Evolutionary conservation across 176 grass and related monocot species (phyloP), one percentile per base, ranked within the genome.

Genomic region (Melocanna baccifera): DNA sequence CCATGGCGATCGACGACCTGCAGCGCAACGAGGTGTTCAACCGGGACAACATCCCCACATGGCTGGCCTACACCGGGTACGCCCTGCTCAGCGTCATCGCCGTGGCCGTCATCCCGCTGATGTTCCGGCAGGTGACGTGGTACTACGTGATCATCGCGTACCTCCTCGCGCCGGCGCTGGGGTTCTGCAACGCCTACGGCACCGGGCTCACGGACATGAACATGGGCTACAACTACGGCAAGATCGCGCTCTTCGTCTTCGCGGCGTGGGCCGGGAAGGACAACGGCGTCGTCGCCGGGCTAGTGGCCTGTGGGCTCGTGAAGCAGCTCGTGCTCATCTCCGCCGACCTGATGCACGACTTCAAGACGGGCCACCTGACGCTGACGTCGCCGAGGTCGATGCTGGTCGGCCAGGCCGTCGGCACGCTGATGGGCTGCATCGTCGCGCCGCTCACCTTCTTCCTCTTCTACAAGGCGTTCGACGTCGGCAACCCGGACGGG

Each of bases 201-300:
- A 86, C 93, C 0, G 96, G 96, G 2, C 91, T 99, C 1, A 99
- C 96, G 0, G 96, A 99, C 85, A 92, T 92, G 88, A 99, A 99
- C 88, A 96, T 99, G 96, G 93, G 87, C 0, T 99, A 99, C 84
- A 99, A 96, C 87, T 99, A 99, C 59, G 96, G 96, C 75, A 99
- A 99, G 81, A 88, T 99, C 41, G 86, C 89, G 15, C 93, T 99
- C 9, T 99, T 99, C 75, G 78, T 99, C 43, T 71, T 99, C 20
- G 91, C 96, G 65, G 93, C 90, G 48, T 99, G 89, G 89, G 93
- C 93, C 5, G 96, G 96, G 5, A 94, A 83, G 66, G 91, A 92
- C 64, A 73, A 71, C 52, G 96, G 96, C 88, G 96, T 99, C 12
- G 59, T 99, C 1, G 96, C 93, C 10, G 96, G 96, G 4, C 88